Percentiles rank a stretch among this genome's conserved stretches.
phyloP scores from a whole-genome alignment of 257 asterid species.

The Solanum chiquidenum region DNA sequence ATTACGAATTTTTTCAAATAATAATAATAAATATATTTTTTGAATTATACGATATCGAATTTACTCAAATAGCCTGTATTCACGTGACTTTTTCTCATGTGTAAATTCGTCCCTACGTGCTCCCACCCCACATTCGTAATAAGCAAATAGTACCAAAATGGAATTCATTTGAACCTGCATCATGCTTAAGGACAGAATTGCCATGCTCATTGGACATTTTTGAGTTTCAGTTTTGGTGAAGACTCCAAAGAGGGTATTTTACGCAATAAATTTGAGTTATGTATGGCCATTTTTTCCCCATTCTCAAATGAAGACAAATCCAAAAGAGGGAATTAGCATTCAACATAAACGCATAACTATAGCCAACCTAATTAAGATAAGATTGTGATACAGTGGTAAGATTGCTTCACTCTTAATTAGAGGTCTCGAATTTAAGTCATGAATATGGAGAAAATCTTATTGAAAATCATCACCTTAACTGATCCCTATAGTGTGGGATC shows the following conservation, averaged over 20 bases:
- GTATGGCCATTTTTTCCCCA: background rate
- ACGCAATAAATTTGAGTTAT: background rate
- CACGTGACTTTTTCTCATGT: background rate
- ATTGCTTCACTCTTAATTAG: background rate
- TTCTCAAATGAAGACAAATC: background rate
- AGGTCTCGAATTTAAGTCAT: rapidly evolving
- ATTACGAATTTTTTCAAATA: no score
- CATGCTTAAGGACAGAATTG: background rate
- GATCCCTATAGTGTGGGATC: background rate
- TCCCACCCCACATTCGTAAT: background rate
- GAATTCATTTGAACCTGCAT: background rate
- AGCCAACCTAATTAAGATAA: no score
- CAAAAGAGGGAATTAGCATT: background rate
- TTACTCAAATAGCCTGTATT: background rate
- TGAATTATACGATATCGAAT: background rate
- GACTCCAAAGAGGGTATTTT: background rate
- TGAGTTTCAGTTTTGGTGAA: background rate
- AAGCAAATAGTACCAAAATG: background rate
- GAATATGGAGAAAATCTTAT: no score
- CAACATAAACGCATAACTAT: background rate
- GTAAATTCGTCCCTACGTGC: background rate
- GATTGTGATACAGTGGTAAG: background rate
- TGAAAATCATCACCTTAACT: no score
- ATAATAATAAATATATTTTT: no score
- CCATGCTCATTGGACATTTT: background rate